phyloP scores from a whole-genome alignment of 371 early-diverging fungal genomes.

The Actinomortierella ambigua region DNA sequence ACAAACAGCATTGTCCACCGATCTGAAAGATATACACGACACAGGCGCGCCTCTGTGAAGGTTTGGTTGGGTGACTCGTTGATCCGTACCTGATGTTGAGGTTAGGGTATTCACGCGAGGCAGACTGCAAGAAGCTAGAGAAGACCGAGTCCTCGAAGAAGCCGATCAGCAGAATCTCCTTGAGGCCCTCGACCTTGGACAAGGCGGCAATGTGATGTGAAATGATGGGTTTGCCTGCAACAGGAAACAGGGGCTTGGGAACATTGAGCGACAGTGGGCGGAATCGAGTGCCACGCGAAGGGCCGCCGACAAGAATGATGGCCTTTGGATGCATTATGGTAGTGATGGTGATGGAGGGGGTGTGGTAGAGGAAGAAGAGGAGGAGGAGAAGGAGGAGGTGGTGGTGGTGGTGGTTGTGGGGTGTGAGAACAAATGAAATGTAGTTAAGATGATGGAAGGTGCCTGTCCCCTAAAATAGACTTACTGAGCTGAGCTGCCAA shows the following conservation, averaged over 20 bases:
- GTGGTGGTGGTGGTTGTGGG: background rate
- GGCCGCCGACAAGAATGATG: constrained; percentile 96
- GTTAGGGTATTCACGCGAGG: constrained; percentile 81
- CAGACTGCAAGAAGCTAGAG: constrained; percentile 82
- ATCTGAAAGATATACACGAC: too few relatives aligned
- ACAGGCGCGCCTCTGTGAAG: too few relatives aligned
- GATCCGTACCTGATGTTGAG: constrained; percentile 77
- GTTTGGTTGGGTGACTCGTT: too few relatives aligned
- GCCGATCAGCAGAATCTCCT: constrained; percentile 93
- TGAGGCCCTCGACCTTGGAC: constrained; percentile 82
- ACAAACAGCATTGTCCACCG: too few relatives aligned
- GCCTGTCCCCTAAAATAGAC: background rate
- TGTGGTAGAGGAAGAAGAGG: background rate
- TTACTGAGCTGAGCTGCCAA: too few relatives aligned
- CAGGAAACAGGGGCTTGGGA: constrained; percentile 98
- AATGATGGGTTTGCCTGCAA: constrained; percentile 94
- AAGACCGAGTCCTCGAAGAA: constrained; percentile 96
- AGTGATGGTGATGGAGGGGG: background rate
- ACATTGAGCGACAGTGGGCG: constrained; percentile 94
- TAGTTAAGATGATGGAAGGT: background rate
- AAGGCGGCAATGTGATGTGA: constrained; percentile 94
- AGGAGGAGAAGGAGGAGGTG: background rate
- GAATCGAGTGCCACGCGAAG: constrained; percentile 96
- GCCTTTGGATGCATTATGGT: constrained; percentile 69
- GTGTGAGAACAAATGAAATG: background rate